A percentile compares a stretch with the other conserved stretches of the same genome.
Evolutionary conservation across 345 rosid species (phyloP).

Genomic region (Hibiscus tridactylites): DNA sequence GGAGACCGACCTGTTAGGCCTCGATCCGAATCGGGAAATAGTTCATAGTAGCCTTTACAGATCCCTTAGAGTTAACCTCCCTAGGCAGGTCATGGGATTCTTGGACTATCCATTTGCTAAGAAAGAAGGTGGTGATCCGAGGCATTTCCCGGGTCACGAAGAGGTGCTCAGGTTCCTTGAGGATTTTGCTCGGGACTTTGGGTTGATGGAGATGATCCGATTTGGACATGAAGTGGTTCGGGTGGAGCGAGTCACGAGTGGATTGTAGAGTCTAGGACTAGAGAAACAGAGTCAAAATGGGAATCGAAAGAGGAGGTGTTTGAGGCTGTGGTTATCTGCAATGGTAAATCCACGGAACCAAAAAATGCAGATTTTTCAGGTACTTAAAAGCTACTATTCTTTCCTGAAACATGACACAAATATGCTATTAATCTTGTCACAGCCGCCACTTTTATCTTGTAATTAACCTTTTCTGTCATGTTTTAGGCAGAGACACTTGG

Average conservation of each 20-base stretch:
- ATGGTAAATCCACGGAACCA: slow-evolving; percentile 46
- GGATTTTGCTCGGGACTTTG: slow-evolving; percentile 4
- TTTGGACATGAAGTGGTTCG: slow-evolving; percentile 1
- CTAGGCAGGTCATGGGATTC: slow-evolving; percentile 55
- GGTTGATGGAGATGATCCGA: not conserved
- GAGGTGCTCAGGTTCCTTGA: slow-evolving; percentile 9
- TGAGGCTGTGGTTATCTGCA: slow-evolving; percentile 62
- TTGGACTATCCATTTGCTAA: slow-evolving; percentile 36
- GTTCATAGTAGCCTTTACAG: slow-evolving; percentile 45
- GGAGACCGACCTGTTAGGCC: slow-evolving; percentile 42
- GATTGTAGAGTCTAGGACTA: slow-evolving; percentile 10
- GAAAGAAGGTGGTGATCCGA: slow-evolving; percentile 4
- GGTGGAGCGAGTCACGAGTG: slow-evolving; percentile 1
- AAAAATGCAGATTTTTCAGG: slow-evolving; percentile 38
- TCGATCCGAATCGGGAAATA: slow-evolving; percentile 32
- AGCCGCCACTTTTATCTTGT: too few species aligned
- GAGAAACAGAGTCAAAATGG: not conserved
- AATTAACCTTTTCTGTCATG: not conserved
- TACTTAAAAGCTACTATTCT: not conserved
- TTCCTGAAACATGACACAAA: too few species aligned
- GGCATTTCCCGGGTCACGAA: slow-evolving; percentile 4
- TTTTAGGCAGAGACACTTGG: slow-evolving; percentile 5
- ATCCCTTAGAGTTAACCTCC: slow-evolving; percentile 56
- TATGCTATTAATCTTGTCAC: too few species aligned
- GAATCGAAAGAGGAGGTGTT: slow-evolving; percentile 23